These are phyloP conservation scores for Macaranga tanarius DNA, from an alignment of 441 rosid species.

Conservation along the genomic window DNA sequence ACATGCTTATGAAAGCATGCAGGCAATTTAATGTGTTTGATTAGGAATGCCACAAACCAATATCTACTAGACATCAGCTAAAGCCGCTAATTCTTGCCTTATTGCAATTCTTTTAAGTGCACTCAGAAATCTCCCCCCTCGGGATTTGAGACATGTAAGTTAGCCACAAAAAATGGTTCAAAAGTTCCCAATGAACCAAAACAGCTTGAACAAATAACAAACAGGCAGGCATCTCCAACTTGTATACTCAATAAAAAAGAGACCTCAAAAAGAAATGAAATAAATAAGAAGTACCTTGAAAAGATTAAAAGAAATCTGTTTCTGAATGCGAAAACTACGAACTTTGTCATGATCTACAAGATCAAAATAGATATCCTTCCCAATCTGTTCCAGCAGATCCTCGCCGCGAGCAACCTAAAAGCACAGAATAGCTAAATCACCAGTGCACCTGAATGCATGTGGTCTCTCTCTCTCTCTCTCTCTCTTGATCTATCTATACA, in stretches of 20 bases:
- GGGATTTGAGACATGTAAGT: background rate
- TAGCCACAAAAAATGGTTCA: background rate
- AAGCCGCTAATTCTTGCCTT: too few species aligned
- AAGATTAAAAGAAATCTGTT: slow-evolving; percentile 61
- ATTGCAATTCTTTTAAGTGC: background rate
- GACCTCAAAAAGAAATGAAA: too few species aligned
- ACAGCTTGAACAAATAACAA: background rate
- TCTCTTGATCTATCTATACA: too few species aligned
- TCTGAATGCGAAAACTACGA: slow-evolving; percentile 78
- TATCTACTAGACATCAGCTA: background rate
- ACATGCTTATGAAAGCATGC: background rate
- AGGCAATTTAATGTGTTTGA: background rate
- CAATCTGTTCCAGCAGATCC: slow-evolving; percentile 81
- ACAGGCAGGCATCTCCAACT: background rate
- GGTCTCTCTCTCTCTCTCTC: background rate
- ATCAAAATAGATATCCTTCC: slow-evolving; percentile 82
- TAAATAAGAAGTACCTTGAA: slow-evolving; percentile 58
- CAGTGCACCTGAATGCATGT: background rate
- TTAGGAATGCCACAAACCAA: background rate
- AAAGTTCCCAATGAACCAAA: background rate
- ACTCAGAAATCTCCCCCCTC: background rate
- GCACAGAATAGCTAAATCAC: slow-evolving; percentile 18
- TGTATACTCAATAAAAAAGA: background rate
- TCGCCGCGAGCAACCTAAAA: slow-evolving; percentile 79
- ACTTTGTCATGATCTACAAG: slow-evolving; percentile 96